Evolutionary conservation across 2,329 filamentous ascomycete genomes (phyloP).

Genomic region (Sarocladiaceae sp.): DNA sequence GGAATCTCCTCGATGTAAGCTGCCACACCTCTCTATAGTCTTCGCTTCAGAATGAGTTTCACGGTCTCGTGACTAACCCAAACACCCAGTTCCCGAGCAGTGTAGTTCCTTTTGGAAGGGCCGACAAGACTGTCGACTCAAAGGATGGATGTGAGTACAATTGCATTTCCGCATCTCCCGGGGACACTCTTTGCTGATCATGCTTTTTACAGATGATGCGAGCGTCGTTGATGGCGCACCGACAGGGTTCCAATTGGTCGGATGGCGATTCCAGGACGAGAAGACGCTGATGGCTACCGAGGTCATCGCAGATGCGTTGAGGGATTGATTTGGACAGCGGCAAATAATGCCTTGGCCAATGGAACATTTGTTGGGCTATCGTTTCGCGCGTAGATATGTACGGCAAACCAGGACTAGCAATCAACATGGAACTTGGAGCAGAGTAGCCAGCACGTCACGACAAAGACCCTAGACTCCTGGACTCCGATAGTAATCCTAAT

Average conservation of each 20-base stretch:
- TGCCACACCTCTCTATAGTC: constrained; percentile 19
- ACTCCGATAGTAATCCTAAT: no score
- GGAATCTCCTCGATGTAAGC: constrained; percentile 25
- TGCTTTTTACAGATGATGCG: constrained; percentile 4
- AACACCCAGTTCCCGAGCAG: constrained; percentile 9
- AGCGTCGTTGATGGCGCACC: constrained; percentile 15
- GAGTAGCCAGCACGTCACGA: no score
- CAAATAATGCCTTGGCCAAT: no score
- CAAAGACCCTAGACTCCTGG: no score
- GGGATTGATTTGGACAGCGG: background rate
- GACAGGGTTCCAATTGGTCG: constrained; percentile 18
- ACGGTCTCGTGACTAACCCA: background rate
- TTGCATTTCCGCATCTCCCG: background rate
- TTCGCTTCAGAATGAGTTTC: constrained; percentile 24
- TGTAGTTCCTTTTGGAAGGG: constrained; percentile 11
- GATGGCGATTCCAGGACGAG: constrained; percentile 19
- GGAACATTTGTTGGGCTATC: no score
- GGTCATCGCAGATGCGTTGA: background rate
- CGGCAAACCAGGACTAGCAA: no score
- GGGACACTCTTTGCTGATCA: background rate
- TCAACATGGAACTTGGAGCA: no score
- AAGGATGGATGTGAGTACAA: constrained; percentile 6
- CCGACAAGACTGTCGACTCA: constrained; percentile 3
- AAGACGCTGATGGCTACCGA: constrained; percentile 15
- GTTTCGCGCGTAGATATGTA: no score